Evolutionary conservation across 345 rosid genomes (phyloP), one percentile per base, ranked within the genome.

Genomic region (Salix dunnii): DNA sequence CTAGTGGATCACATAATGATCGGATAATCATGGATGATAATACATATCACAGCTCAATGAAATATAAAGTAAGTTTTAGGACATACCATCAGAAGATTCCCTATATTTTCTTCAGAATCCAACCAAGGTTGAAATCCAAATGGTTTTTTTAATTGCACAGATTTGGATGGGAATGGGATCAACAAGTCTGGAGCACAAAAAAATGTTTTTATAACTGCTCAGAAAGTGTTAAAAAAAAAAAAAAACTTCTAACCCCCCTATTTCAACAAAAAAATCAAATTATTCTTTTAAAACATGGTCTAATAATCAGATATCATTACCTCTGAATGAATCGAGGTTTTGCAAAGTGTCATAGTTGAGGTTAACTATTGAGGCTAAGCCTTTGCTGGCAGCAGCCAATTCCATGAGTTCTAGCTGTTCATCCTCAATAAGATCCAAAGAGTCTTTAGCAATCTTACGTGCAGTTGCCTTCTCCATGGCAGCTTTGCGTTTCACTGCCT

Each of bases 331-430:
- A 28, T 92, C 97, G 25, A 94, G 98, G 80, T 84, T 92, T 82
- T 94, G 96, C 88, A 96, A 80, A 55, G 94, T 86, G 70, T 90
- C 88, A 40, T 91, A 94, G 77, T 90, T 96, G 49, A 96, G 97
- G 76, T 94, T 85, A 86, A 92, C 84, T 68, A 92, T 85, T 62
- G 97, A 90, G 63, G 84, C 62, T 61, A 92, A 78, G 74, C 97
- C 97, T 87, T 90, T 94, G 88, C 88, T 91, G 48, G 86, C 82
- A 87, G 97, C 94, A 71, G 96, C 97, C 89, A 94, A 85, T 70
- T 96, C 99, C 99, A 96, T 94, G 84, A 96, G 90, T 83, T 96
- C 99, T 82, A 94, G 87, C 82, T 94, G 99, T 76, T 96, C 98
- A 89, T 96, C 99, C 84, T 96, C 99, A 68, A 96, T 85, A 81